These are phyloP conservation scores for Coprinellus micaceus DNA, from an alignment of 768 basidiomycete species.

Conservation along the genomic window DNA sequence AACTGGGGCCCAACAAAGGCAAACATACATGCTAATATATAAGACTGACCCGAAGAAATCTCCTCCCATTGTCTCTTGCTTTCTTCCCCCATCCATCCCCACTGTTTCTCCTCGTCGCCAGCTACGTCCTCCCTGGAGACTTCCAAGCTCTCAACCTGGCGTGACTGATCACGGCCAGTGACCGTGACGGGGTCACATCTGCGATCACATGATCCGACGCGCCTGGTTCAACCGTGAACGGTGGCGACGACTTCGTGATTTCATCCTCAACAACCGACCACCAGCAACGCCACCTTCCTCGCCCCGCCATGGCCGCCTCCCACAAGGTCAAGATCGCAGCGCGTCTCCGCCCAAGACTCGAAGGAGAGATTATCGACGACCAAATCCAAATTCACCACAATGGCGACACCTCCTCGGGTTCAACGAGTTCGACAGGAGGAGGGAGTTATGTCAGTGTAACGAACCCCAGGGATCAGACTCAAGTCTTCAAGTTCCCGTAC, in stretches of 20 bases:
- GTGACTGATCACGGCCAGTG: neutral
- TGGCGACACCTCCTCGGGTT: slow-evolving; percentile 29
- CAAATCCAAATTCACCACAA: slow-evolving; percentile 50
- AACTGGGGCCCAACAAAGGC: too few relatives aligned
- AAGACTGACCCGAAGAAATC: too few relatives aligned
- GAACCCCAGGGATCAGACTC: slow-evolving; percentile 65
- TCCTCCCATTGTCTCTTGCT: too few relatives aligned
- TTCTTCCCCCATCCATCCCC: too few relatives aligned
- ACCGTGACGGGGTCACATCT: neutral
- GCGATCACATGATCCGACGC: slow-evolving; percentile 18
- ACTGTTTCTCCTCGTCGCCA: too few relatives aligned
- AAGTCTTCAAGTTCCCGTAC: slow-evolving; percentile 78
- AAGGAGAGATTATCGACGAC: slow-evolving; percentile 59
- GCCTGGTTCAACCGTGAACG: slow-evolving; percentile 3
- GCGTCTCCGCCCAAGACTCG: slow-evolving; percentile 63
- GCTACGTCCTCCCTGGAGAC: too few relatives aligned
- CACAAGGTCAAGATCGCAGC: slow-evolving; percentile 71
- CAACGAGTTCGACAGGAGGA: slow-evolving; percentile 22
- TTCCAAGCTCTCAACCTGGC: neutral
- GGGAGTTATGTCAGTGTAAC: slow-evolving; percentile 57
- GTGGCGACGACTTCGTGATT: neutral
- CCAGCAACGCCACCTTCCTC: neutral
- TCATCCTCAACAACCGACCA: neutral
- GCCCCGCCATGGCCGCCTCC: slow-evolving; percentile 17
- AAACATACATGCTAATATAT: too few relatives aligned